Evolutionary conservation across 202 grass and related monocot genomes (phyloP).

Genomic region (Cymbopogon flexuosus): DNA sequence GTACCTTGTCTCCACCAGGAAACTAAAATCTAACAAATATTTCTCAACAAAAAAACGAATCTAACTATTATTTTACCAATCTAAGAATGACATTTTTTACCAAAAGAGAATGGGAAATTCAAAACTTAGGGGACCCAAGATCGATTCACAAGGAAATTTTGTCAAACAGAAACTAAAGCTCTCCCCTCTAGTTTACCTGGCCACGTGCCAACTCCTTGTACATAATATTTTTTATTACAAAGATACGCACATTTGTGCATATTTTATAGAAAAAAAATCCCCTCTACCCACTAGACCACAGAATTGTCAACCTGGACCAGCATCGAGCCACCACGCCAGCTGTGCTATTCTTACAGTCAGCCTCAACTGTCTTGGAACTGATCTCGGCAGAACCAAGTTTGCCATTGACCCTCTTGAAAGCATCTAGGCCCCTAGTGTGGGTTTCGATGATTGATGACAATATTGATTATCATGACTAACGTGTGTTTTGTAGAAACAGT

Average conservation of each 20-base stretch:
- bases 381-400: constrained; percentile 22
- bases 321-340: constrained; percentile 66
- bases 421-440: too few species aligned
- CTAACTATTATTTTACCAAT: neutral
- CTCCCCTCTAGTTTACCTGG: too few species aligned
- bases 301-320: constrained; percentile 39
- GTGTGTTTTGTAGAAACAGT: too few species aligned
- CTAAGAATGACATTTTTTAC: neutral
- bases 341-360: constrained; percentile 3
- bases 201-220: too few species aligned
- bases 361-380: constrained; percentile 19
- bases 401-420: too few species aligned
- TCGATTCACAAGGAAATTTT: too few species aligned
- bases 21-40: constrained; percentile 20
- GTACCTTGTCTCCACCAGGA: constrained; percentile 16
- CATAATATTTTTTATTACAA: too few species aligned
- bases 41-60: too few species aligned
- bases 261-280: neutral
- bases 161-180: too few species aligned
- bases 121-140: neutral
- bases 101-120: neutral
- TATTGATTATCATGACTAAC: too few species aligned
- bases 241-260: too few species aligned
- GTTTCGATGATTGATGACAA: too few species aligned
- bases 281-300: constrained; percentile 11